These are phyloP conservation scores for Gaeumannomyces tritici DNA, from an alignment of 2,329 filamentous ascomycete species.

Conservation along the genomic window DNA sequence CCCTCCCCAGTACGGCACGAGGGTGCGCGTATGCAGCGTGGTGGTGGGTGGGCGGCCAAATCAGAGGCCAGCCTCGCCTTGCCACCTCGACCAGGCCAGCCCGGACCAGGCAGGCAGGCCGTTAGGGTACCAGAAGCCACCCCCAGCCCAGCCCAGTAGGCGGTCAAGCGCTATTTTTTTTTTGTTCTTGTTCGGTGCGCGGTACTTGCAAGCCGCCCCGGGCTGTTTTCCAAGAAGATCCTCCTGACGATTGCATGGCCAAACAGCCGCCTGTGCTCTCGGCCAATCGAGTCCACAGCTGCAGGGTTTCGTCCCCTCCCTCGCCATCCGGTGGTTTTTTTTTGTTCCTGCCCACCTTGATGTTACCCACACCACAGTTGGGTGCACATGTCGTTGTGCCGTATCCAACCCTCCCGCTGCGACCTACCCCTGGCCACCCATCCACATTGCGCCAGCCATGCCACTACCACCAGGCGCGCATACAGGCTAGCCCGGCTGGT, in stretches of 20 bases:
- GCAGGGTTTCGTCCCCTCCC: not conserved
- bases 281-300: conserved; percentile 3
- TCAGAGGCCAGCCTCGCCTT: not conserved
- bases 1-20: not conserved
- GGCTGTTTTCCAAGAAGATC: not conserved
- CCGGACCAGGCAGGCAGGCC: not conserved
- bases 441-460: not conserved
- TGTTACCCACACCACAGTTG: not conserved
- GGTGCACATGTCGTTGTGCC: not conserved
- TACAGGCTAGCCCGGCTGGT: not conserved
- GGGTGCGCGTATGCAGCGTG: not conserved
- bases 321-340: not conserved
- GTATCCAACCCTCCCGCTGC: not conserved
- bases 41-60: not conserved
- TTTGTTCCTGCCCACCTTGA: not conserved
- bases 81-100: not conserved
- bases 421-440: not conserved
- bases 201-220: not conserved
- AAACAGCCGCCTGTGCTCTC: conserved; percentile 1
- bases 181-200: not conserved
- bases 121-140: not conserved
- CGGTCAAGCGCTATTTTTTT: not conserved
- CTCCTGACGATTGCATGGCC: conserved; percentile 6
- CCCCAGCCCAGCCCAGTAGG: too few relatives aligned
- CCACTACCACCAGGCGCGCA: not conserved